phyloP scores from a whole-genome alignment of 2,329 filamentous ascomycete species.

The Aspergillus luchuensis region DNA sequence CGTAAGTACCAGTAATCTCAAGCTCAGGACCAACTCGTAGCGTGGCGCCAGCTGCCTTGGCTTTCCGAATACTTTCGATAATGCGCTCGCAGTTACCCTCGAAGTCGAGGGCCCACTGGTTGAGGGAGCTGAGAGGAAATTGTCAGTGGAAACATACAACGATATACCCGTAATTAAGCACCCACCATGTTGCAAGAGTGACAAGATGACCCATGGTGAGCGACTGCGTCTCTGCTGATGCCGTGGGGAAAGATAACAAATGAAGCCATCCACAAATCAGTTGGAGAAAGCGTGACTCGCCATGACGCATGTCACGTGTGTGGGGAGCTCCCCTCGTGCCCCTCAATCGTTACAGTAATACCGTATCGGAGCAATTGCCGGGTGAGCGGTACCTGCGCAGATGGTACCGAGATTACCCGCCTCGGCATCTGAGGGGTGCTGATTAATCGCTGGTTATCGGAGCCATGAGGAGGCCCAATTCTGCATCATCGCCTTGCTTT shows the following conservation, averaged over 20 bases:
- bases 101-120: slow-evolving; percentile 61
- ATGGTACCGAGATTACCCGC: slow-evolving; percentile 11
- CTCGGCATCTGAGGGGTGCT: slow-evolving; percentile 9
- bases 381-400: background rate
- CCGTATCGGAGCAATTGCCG: background rate
- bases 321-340: slow-evolving; percentile 26
- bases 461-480: slow-evolving; percentile 1
- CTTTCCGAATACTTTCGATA: slow-evolving; percentile 61
- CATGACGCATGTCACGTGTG: slow-evolving; percentile 31
- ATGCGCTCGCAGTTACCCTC: slow-evolving; percentile 66
- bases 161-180: background rate
- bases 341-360: slow-evolving; percentile 18
- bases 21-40: slow-evolving; percentile 62
- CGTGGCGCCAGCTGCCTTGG: slow-evolving; percentile 63
- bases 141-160: slow-evolving; percentile 12
- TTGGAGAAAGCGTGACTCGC: slow-evolving; percentile 16
- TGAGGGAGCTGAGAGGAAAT: slow-evolving; percentile 36
- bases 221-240: background rate
- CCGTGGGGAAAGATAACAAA: background rate
- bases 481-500: background rate
- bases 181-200: slow-evolving; percentile 49
- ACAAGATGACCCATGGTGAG: slow-evolving; percentile 43
- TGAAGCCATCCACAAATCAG: slow-evolving; percentile 2
- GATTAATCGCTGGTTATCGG: slow-evolving; percentile 21
- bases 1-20: slow-evolving; percentile 52